phyloP scores from a whole-genome alignment of 2,329 filamentous ascomycete species.

The Bipolaris zeicola region DNA sequence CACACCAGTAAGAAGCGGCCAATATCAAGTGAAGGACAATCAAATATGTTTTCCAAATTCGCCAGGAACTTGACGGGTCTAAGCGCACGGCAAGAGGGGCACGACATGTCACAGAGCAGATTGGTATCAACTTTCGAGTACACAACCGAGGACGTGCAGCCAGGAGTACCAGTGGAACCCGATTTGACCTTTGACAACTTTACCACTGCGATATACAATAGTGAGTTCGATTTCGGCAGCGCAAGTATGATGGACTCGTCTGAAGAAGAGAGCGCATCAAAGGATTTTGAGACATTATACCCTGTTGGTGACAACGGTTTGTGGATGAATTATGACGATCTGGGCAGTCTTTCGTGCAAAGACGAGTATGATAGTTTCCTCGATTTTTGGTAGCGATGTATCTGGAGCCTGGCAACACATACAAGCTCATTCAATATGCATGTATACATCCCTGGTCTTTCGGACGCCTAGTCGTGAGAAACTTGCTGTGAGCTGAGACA shows the following conservation, averaged over 20 bases:
- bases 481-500: too few relatives aligned
- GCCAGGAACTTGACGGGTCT: slow-evolving; percentile 6
- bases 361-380: neutral
- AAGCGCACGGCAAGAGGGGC: neutral
- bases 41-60: slow-evolving; percentile 7
- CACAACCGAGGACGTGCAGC: neutral
- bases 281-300: neutral
- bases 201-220: neutral
- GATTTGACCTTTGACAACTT: neutral
- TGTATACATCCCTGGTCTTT: too few relatives aligned
- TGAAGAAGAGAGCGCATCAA: neutral
- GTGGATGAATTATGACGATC: neutral
- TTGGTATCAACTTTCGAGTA: neutral
- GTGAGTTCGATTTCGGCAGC: neutral
- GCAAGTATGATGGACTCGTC: neutral
- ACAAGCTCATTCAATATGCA: neutral
- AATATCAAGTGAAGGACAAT: slow-evolving; percentile 3
- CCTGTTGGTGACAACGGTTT: neutral
- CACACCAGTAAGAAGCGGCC: slow-evolving; percentile 7
- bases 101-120: neutral
- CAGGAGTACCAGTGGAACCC: neutral
- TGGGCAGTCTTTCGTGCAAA: neutral
- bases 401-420: neutral
- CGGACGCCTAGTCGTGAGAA: too few relatives aligned
- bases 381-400: neutral